Percentiles rank a stretch among this genome's conserved stretches.
Conservation (phyloP, 2,329 filamentous ascomycete genomes). For the Aureobasidium melanogenum region DNA sequence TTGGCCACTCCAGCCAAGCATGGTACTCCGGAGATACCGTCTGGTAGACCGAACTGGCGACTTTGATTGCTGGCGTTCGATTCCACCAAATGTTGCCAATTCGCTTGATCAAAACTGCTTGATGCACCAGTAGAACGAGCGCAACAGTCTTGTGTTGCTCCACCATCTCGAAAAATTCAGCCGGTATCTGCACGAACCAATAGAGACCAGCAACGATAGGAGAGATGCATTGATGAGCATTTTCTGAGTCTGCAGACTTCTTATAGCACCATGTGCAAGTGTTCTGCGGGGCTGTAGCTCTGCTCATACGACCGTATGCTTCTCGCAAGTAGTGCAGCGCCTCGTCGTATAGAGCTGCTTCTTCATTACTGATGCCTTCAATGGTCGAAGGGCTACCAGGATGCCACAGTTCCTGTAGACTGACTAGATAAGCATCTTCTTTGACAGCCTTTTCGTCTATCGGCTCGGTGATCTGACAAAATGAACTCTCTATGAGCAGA, state of each 20-base stretch:
- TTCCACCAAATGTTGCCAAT: slow-evolving; percentile 6
- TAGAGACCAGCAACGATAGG: background rate
- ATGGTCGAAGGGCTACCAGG: background rate
- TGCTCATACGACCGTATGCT: slow-evolving; percentile 10
- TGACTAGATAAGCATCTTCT: slow-evolving; percentile 7
- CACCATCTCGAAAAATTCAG: slow-evolving; percentile 7
- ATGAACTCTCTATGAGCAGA: background rate
- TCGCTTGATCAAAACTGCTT: slow-evolving; percentile 2
- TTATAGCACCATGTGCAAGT: slow-evolving; percentile 8
- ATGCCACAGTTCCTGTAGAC: background rate
- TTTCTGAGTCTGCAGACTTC: background rate
- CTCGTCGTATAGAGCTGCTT: slow-evolving; percentile 1
- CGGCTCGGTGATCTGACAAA: background rate
- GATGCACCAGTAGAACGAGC: background rate
- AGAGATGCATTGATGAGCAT: background rate
- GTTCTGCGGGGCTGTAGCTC: background rate
- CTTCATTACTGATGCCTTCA: background rate
- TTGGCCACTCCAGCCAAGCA: slow-evolving; percentile 8
- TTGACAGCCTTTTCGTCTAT: background rate
- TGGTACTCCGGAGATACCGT: slow-evolving; percentile 8
- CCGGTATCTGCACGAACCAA: slow-evolving; percentile 3
- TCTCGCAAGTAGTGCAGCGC: slow-evolving; percentile 6
- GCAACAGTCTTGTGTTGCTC: slow-evolving; percentile 8
- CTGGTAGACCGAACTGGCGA: background rate
- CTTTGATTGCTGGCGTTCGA: slow-evolving; percentile 5